Percentiles rank a stretch among this genome's conserved stretches.
phyloP scores from a whole-genome alignment of 176 grass and related monocot genomes.

The Oryza rufipogon region DNA sequence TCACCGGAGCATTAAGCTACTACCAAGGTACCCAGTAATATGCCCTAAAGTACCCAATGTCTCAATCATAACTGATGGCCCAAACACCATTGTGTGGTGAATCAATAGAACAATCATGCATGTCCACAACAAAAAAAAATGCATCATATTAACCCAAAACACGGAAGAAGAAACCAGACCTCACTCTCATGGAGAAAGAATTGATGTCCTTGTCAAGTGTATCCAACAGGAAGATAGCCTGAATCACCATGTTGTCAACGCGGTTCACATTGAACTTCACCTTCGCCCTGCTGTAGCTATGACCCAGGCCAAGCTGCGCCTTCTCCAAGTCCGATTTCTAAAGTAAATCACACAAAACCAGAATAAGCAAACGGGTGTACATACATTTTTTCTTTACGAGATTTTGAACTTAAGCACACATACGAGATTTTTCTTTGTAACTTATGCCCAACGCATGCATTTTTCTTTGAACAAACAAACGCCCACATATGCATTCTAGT shows the following conservation, averaged over 20 bases:
- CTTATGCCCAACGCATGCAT: not conserved
- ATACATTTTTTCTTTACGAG: not conserved
- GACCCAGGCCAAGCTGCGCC: conserved; percentile 67
- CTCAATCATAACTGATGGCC: not conserved
- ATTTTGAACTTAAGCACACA: not conserved
- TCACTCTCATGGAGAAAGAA: conserved; percentile 89
- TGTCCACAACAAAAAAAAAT: not conserved
- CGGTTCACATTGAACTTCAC: conserved; percentile 92
- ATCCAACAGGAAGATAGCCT: conserved; percentile 86
- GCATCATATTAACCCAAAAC: not conserved
- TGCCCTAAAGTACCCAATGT: not conserved
- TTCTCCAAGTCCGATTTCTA: conserved; percentile 72
- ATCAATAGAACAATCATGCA: not conserved
- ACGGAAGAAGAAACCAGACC: conserved; percentile 36
- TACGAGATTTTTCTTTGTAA: not conserved
- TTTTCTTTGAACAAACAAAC: too few relatives aligned
- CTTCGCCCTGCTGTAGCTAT: conserved; percentile 86
- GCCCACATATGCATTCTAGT: not conserved
- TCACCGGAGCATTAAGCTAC: not conserved
- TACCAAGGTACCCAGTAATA: not conserved
- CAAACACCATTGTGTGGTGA: not conserved
- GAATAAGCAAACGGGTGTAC: not conserved
- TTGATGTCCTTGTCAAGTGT: conserved; percentile 91
- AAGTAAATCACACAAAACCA: conserved; percentile 1
- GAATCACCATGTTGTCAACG: conserved; percentile 95